Base-by-base conservation (phyloP, 495 filamentous ascomycete genomes). In the Hyaloscypha hepaticicola region DNA sequence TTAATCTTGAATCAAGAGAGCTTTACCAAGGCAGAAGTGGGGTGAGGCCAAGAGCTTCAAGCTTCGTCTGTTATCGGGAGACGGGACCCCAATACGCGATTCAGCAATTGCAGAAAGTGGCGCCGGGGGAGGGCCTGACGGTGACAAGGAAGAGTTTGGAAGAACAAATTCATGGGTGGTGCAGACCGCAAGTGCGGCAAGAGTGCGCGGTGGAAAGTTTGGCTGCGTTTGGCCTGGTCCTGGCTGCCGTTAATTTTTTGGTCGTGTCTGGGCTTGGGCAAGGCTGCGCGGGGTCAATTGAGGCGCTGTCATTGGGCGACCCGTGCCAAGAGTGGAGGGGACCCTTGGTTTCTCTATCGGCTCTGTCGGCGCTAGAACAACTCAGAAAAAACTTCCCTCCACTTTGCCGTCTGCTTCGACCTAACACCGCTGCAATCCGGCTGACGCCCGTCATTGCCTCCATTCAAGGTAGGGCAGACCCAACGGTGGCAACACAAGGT, bases 81-180 rank as follows among this genome's bases (percentile, higher is more conserved):
- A n/a, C 14, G 45, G 28, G 65, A 52, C 50, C 52, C 49, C 22
- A 31, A 55, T n/a, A 61, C 58, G 57, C 63, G 63, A 55, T 65
- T 53, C 56, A 52, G 57, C 34, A 48, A 41, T 59, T 28, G 34
- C 57, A 26, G 33, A 64, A 26, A 19, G 50, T 22, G 25, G 21
- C 16, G 27, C 16, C 16, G n/a, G 26, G 16, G 41, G 22, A 12
- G 34, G n/a, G 49, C 61, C 53, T 58, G 51, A 64, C 61, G 58
- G 51, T 58, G 51, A 64, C 61, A 64, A 58, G 61, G 61, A 64
- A 64, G 61, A 62, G 9, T 62, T 16, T 45, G 28, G 56, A 25
- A 57, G 50, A 53, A 16, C n/a, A n/a, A n/a, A 24, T 27, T 19
- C 50, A 53, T 25, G n/a, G 25, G 25, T 26, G 50, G 50, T 26